Evolutionary conservation across 2,329 filamentous ascomycete species (phyloP), one percentile per base, ranked within the genome.

Genomic region (Aspergillus quadricinctus): DNA sequence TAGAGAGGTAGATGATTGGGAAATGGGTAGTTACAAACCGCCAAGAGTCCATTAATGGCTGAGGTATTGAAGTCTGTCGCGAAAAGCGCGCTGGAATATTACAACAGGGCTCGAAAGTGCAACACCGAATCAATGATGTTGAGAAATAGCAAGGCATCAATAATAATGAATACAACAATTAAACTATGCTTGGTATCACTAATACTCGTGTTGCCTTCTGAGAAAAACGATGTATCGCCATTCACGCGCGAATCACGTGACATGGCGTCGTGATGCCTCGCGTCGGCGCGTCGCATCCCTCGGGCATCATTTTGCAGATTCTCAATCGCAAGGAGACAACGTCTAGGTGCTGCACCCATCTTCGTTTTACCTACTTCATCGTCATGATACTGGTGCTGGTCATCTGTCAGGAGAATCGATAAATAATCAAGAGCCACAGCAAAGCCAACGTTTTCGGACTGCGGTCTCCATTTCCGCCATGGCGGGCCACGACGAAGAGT

Each of bases 401-500:
- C 11, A 4, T 21, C 9, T 43, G 4, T 11, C 40, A 19, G 21
- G 2, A 19, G 21, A 3, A 9, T 43, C 21, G 11, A 43, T 23
- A 43, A 23, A 43, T 4, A 23, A 27, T 4, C 43, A 46, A 14
- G 23, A 46, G 19, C 6, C 19, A 6, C 8, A 21, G 21, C 17
- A 3, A 27, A 27, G 5, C 19, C 40, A 11, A 23, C n/a, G 0
- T 23, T 43, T 11, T 43, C 21, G 3, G 3, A 27, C 23, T 27
- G 43, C 21, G 11, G 43, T 46, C 11, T 46, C 43, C 21, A 29
- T 40, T 51, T 52, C 56, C 61, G 55, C 58, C 55, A 73, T 75
- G 68, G 65, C 61, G 50, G 64, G 62, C 27, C 61, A 56, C 48
- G 63, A 64, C 10, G 64, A 63, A 35, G 69, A 66, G 50, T 56